Evolutionary conservation across 1,139 yeast species (phyloP).

Genomic region (Candida freyschussii): DNA sequence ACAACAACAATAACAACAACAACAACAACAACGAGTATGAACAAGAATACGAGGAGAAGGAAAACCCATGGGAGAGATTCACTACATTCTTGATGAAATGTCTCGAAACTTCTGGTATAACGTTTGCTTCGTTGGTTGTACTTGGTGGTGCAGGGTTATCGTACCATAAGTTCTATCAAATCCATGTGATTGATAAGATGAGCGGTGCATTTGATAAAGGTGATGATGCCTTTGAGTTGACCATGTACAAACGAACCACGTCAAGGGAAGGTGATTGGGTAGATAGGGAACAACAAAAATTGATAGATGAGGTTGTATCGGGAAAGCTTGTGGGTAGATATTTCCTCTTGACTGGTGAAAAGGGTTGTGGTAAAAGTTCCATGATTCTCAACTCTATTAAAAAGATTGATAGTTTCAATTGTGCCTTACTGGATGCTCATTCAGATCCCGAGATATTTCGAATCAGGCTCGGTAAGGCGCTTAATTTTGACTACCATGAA

Average conservation of each 20-base stretch:
- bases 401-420: constrained; percentile 57
- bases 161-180: constrained; percentile 60
- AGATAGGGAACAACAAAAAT: constrained; percentile 60
- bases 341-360: constrained; percentile 72
- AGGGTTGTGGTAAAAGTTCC: constrained; percentile 84
- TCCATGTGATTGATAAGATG: constrained; percentile 61
- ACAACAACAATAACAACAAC: constrained; percentile 12
- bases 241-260: constrained; percentile 40
- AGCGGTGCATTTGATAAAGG: constrained; percentile 62
- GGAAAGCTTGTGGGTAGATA: constrained; percentile 67
- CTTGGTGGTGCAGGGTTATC: constrained; percentile 67
- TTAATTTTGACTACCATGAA: constrained; percentile 69
- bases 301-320: constrained; percentile 59
- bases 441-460: constrained; percentile 84
- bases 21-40: constrained; percentile 11
- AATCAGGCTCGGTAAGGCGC: constrained; percentile 68
- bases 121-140: constrained; percentile 67
- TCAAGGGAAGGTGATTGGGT: constrained; percentile 48
- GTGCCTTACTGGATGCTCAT: constrained; percentile 75
- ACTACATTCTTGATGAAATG: constrained; percentile 44
- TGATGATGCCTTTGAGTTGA: constrained; percentile 60
- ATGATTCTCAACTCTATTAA: constrained; percentile 45
- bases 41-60: constrained; percentile 13
- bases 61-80: constrained; percentile 23
- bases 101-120: constrained; percentile 68